Evolutionary conservation across 768 basidiomycete species (phyloP), one percentile per base, ranked within the genome.

Genomic region (Fibroporia radiculosa): DNA sequence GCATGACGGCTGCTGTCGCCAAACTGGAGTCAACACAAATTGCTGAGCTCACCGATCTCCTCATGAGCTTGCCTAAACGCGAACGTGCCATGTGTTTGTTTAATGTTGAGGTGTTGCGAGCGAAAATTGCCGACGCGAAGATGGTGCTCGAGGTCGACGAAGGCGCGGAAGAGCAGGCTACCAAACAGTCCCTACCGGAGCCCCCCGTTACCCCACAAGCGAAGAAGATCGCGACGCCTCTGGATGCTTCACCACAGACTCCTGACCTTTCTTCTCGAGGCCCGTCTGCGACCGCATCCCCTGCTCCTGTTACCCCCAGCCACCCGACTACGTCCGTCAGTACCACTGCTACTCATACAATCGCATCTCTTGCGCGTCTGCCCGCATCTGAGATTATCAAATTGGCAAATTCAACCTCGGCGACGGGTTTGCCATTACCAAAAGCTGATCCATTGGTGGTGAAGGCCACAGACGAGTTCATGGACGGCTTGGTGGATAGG

Each of bases 41-140:
- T 35, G 57, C 56, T 2, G 83, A 87, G 50, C 71, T 93, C 35
- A 80, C 82, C 0, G 86, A 84, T 19, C 69, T 95, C 40, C 65
- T 93, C 27, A 86, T 92, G 83, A 83, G 80, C 53, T 71, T 95
- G 14, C 82, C 86, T 1, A 93, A 92, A 64, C 78, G 85, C 48
- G 92, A 95, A 52, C 78, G 91, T 12, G 90, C 89, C 0, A 75
- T 93, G 78, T 93, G 91, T 64, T 68, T 93, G 31, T 95, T 95
- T 72, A 93, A 91, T 51, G 70, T 72, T 11, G 89, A 93, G 53
- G 74, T 89, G 23, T 70, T 93, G 20, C 73, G 80, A 40, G 71
- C 67, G 18, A 93, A 93, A 66, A 67, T 93, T 16, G 74, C 74
- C 1, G 90, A 92, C 52, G 92, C 92, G 13, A 86, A 83, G 66